Base-by-base conservation (phyloP, 2,329 filamentous ascomycete genomes). In the Epichloe sylvatica region DNA sequence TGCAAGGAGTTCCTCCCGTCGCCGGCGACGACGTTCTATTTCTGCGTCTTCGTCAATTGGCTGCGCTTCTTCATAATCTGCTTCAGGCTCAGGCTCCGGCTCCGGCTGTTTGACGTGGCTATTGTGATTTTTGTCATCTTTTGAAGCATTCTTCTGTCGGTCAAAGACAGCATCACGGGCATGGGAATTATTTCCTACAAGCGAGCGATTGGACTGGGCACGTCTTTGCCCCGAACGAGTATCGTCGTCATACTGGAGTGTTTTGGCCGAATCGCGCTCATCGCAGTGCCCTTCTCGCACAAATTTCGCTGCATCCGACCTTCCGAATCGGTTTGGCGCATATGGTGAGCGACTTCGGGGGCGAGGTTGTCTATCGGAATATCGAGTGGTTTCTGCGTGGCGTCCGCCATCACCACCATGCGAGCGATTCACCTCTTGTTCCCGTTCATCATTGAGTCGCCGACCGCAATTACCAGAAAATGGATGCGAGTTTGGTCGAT, bases 21-120 rank as follows among this genome's bases (percentile, higher is more conserved):
- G 80, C 62, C 84, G 88, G 30, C 89, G 84, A 49, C 90, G 84
- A 59, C 88, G 83, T 65, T 94, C 86, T 59, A 95, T 85, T 60
- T 91, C 76, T 56, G 85, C 82, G 54, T 84, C 85, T 69, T 94
- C 86, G 64, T 94, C 84, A 57, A 88, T 63, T n/a, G 77, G 73
- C 57, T 80, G 73, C 50, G 75, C 70, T 55, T 77, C 74, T 53
- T 76, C 70, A 55, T 67, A 71, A 53, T 77, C 71, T 51, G 69
- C 64, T 55, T 67, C 64, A 9, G 60, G 62, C 55, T 67, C 64
- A 9, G 60, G 62, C 55, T 62, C 68, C 54, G 52, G 57, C 55
- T 54, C 63, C 61, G 45, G 25, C 35, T 45, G 49, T 30, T 30
- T 35, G 36, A 12, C 23, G 33, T 56, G 52, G 48, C 54, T 51